phyloP scores from a whole-genome alignment of 1,139 yeast genomes.

The Saccharomyces hybrid region DNA sequence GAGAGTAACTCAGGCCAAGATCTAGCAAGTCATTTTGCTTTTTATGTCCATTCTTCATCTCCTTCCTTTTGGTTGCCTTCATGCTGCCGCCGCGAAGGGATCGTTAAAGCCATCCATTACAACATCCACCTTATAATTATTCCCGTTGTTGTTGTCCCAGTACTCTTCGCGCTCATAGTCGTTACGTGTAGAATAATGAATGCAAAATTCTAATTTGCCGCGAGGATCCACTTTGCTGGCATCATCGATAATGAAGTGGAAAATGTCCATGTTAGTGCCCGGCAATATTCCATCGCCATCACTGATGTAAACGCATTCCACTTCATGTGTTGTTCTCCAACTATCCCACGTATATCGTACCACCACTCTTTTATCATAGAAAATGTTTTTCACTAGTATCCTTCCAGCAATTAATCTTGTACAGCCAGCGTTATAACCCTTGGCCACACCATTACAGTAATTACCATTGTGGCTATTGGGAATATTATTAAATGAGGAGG shows the following conservation, averaged over 20 bases:
- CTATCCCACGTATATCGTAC: slow-evolving; percentile 28
- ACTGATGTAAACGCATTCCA: slow-evolving; percentile 28
- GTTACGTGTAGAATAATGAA: slow-evolving; percentile 26
- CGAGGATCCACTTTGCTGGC: slow-evolving; percentile 9
- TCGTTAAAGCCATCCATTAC: slow-evolving; percentile 24
- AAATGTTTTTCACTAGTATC: slow-evolving; percentile 28
- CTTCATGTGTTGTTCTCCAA: slow-evolving; percentile 27
- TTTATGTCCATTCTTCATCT: neutral
- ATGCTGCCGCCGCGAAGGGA: slow-evolving; percentile 14
- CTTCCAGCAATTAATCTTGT: slow-evolving; percentile 20
- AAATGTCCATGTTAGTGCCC: slow-evolving; percentile 29
- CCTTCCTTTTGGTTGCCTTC: neutral
- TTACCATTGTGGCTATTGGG: neutral
- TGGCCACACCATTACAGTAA: neutral
- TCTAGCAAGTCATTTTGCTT: neutral
- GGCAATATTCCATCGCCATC: slow-evolving; percentile 27
- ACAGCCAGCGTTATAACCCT: slow-evolving; percentile 1
- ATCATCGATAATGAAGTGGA: slow-evolving; percentile 29
- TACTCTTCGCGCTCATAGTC: slow-evolving; percentile 20
- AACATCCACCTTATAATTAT: slow-evolving; percentile 27
- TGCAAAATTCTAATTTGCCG: slow-evolving; percentile 25
- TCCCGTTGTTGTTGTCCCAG: slow-evolving; percentile 31
- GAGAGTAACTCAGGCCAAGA: neutral
- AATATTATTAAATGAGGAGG: neutral
- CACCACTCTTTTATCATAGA: slow-evolving; percentile 27